A percentile compares a stretch with the other conserved stretches of the same genome.
These are phyloP conservation scores for Xerophyta viscosa DNA, from an alignment of 106 monocot species.

Conservation along the genomic window DNA sequence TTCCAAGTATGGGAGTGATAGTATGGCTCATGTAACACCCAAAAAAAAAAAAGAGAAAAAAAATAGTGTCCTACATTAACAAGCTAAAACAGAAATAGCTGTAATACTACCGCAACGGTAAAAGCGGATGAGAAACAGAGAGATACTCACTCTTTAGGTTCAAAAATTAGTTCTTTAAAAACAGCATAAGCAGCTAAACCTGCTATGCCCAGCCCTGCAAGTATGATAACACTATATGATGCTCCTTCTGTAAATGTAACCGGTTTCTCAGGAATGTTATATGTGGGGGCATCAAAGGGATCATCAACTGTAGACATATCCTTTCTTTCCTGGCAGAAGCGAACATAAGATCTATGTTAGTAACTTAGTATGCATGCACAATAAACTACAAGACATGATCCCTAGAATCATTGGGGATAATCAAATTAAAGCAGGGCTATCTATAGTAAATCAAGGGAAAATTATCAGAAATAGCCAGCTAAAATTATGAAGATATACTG, in stretches of 20 bases:
- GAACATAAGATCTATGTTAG: neutral
- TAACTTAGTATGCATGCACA: neutral
- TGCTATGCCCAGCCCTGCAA: conserved; percentile 81
- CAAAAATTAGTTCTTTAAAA: conserved; percentile 92
- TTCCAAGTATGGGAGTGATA: too few species aligned
- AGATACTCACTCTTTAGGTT: conserved; percentile 93
- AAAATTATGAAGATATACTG: neutral
- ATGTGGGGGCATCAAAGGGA: conserved; percentile 86
- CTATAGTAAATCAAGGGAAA: neutral
- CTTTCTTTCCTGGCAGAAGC: conserved; percentile 48
- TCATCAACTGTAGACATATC: conserved; percentile 82
- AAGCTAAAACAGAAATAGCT: neutral
- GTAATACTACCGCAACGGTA: neutral
- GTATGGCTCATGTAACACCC: too few species aligned
- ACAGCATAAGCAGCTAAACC: conserved; percentile 89
- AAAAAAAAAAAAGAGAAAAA: too few species aligned
- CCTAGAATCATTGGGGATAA: too few species aligned
- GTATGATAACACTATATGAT: conserved; percentile 81
- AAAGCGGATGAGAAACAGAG: neutral
- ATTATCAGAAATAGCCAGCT: neutral
- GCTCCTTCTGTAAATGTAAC: conserved; percentile 95
- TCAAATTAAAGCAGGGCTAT: neutral
- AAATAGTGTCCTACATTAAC: neutral
- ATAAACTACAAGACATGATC: neutral
- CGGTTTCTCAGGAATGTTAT: conserved; percentile 96